Evolutionary conservation across 495 filamentous ascomycete genomes (phyloP), one percentile per base, ranked within the genome.

Genomic region (Penicillium silybi): DNA sequence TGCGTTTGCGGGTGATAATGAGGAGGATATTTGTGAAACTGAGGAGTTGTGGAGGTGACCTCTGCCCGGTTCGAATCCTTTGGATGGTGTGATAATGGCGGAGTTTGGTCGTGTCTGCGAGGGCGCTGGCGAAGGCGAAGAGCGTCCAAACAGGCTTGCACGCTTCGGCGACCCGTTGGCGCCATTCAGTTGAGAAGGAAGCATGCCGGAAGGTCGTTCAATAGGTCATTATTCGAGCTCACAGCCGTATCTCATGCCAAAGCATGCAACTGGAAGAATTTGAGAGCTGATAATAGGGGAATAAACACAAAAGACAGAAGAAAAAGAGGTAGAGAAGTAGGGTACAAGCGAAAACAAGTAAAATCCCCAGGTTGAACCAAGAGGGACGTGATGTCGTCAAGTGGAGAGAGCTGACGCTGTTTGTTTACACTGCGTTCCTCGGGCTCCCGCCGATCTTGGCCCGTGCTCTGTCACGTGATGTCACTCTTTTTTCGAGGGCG

Each of bases 81-180:
- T 57, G 7, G 85, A 74, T 5, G 87, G 80, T 5, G 83, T 72
- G 41, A 89, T 75, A 23, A 91, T 71, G 16, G 80, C 78, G 1
- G 90, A 95, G 62, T 88, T 90, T 0, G 90, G 88, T 51, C 90
- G 76, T 43, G 73, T 63, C 47, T 62, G 54, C 35, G 68, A 67
- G 20, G 74, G 68, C 46, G 64, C 72, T 44, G 87, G 75, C 2
- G 81, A 85, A 9, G 73, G 71, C 2, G 88, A 84, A 50, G 72
- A 83, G 68, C 76, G 81, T 35, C 62, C 70, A 65, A 95, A 95
- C 4, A 87, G 87, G 73, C 86, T 92, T 63, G 83, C 87, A 56
- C 90, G 86, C 80, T 82, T 80, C 52, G 71, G 69, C 57, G 75
- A 71, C 61, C 62, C 66, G 59, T 74, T 76, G 23, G 75, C 69